Evolutionary conservation across 2,329 filamentous ascomycete genomes (phyloP).

Genomic region (Cercospora beticola): DNA sequence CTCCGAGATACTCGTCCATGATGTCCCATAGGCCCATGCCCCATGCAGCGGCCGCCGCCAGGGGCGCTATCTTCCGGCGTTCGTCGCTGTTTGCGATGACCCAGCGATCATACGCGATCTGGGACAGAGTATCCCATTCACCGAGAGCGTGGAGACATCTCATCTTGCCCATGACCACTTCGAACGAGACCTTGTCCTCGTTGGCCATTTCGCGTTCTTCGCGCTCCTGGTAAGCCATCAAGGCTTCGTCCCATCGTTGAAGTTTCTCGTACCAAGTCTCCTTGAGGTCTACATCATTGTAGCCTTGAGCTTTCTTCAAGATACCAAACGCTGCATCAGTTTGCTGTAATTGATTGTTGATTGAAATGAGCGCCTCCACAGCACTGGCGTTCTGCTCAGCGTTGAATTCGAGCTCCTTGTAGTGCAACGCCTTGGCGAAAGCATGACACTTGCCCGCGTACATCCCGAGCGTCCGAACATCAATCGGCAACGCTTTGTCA

Average conservation of each 20-base stretch:
- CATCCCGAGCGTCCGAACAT: slow-evolving; percentile 89
- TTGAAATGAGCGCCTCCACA: slow-evolving; percentile 95
- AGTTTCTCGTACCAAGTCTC: slow-evolving; percentile 99
- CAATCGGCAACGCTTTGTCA: slow-evolving; percentile 95
- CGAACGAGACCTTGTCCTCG: slow-evolving; percentile 62
- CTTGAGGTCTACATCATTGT: slow-evolving; percentile 91
- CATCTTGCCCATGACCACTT: slow-evolving; percentile 99
- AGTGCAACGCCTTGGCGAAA: slow-evolving; percentile 96
- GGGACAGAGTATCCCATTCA: slow-evolving; percentile 93
- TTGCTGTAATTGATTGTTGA: slow-evolving; percentile 98
- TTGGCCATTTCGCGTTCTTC: slow-evolving; percentile 63
- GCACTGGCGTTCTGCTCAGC: slow-evolving; percentile 95
- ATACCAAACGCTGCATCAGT: slow-evolving; percentile 99
- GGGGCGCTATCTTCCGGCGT: slow-evolving; percentile 83
- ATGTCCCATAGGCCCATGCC: slow-evolving; percentile 94
- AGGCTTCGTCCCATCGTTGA: slow-evolving; percentile 95
- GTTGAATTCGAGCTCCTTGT: slow-evolving; percentile 97
- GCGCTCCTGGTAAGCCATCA: slow-evolving; percentile 86
- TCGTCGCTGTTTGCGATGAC: slow-evolving; percentile 83
- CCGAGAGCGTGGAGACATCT: slow-evolving; percentile 93
- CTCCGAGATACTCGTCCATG: slow-evolving; percentile 95
- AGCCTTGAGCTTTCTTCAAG: slow-evolving; percentile 89
- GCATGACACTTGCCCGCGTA: slow-evolving; percentile 97
- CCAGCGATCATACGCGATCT: slow-evolving; percentile 90
- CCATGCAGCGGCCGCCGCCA: slow-evolving; percentile 95